phyloP scores from a whole-genome alignment of 768 basidiomycete genomes.

The Boletus rufocinnamomeus region DNA sequence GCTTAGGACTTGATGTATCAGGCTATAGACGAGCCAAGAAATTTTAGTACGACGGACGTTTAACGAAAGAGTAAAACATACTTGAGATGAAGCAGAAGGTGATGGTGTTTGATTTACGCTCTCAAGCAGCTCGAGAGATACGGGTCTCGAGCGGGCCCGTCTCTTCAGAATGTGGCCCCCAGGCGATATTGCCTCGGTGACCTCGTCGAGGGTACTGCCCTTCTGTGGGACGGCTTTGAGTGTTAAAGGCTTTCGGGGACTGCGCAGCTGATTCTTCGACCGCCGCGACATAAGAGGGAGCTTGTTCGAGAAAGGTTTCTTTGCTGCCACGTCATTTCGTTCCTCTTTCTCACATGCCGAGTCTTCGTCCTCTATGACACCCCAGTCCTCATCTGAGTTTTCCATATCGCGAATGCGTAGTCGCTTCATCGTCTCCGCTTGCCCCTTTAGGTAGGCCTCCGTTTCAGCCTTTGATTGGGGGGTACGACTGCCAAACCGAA shows the following conservation, averaged over 20 bases:
- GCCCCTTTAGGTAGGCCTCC: slow-evolving; percentile 44
- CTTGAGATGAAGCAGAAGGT: slow-evolving; percentile 37
- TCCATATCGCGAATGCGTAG: slow-evolving; percentile 60
- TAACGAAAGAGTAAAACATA: slow-evolving; percentile 1
- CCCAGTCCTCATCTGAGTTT: slow-evolving; percentile 48
- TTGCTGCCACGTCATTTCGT: slow-evolving; percentile 34
- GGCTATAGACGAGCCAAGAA: slow-evolving; percentile 7
- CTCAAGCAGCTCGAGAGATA: slow-evolving; percentile 66
- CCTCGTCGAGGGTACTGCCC: slow-evolving; percentile 53
- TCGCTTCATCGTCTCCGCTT: slow-evolving; percentile 66
- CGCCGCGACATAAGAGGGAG: slow-evolving; percentile 27
- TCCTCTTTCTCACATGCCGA: slow-evolving; percentile 54
- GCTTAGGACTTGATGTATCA: slow-evolving; percentile 19
- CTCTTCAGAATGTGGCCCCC: slow-evolving; percentile 77
- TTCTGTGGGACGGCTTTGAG: slow-evolving; percentile 37
- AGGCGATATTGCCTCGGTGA: slow-evolving; percentile 70
- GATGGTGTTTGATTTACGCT: slow-evolving; percentile 48
- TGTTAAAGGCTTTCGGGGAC: slow-evolving; percentile 30
- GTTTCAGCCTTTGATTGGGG: slow-evolving; percentile 41
- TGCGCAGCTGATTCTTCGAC: slow-evolving; percentile 31
- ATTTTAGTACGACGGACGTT: slow-evolving; percentile 2
- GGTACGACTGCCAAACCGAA: slow-evolving; percentile 30
- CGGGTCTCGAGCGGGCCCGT: slow-evolving; percentile 70
- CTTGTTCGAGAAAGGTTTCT: slow-evolving; percentile 37
- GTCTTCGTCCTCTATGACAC: slow-evolving; percentile 44